A percentile compares a stretch with the other conserved stretches of the same genome.
Evolutionary conservation across 305 asterid species (phyloP).

Genomic region (Lippia alba): DNA sequence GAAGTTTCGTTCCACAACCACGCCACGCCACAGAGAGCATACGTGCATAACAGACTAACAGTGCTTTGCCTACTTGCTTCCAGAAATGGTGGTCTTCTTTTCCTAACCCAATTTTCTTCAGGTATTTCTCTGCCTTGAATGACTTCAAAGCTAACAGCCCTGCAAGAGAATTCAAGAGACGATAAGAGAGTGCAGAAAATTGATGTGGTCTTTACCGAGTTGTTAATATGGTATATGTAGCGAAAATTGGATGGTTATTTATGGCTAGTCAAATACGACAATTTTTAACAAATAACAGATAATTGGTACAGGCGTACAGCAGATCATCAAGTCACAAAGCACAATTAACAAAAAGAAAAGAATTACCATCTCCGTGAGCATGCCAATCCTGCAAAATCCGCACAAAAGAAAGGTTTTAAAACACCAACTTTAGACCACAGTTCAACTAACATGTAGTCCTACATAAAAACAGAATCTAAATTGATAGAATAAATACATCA

Average conservation of each 20-base stretch:
- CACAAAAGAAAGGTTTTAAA: conserved; percentile 20
- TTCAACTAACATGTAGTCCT: not conserved
- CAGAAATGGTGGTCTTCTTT: conserved; percentile 88
- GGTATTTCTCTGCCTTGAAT: conserved; percentile 58
- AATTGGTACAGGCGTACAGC: too few species aligned
- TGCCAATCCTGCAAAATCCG: conserved; percentile 49
- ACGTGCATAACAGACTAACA: conserved; percentile 78
- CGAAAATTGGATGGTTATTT: too few species aligned
- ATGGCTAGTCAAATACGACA: too few species aligned
- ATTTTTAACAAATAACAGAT: too few species aligned
- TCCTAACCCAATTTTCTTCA: conserved; percentile 76
- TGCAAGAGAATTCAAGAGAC: conserved; percentile 32
- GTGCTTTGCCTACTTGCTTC: conserved; percentile 82
- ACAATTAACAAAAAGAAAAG: not conserved
- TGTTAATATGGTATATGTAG: too few species aligned
- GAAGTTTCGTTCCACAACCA: conserved; percentile 90
- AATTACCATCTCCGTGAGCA: conserved; percentile 60
- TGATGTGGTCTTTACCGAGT: too few species aligned
- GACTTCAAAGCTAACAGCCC: conserved; percentile 46
- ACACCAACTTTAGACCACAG: not conserved
- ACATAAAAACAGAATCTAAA: not conserved
- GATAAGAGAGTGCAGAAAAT: not conserved
- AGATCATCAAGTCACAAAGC: not conserved
- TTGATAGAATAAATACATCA: not conserved
- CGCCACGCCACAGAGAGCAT: conserved; percentile 64